Base-by-base conservation (phyloP, 306 rosid genomes). In the Vigna nakashimae region DNA sequence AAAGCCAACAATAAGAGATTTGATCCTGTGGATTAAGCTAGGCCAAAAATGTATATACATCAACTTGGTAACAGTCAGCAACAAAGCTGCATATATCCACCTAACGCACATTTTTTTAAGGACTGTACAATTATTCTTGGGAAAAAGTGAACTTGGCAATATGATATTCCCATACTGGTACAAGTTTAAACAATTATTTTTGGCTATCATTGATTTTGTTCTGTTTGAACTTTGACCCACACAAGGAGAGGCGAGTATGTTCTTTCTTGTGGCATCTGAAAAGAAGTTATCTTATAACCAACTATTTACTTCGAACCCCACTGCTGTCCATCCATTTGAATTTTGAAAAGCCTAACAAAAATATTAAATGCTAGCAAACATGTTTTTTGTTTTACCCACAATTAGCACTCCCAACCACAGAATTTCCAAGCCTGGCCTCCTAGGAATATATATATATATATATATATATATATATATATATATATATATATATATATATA, bases 41-140 rank as follows among this genome's bases (percentile, higher is more conserved):
- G 56, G 65, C 38, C 73, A 15, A 65, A 50, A 51, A 17, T 30
- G 65, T 13, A 76, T 34, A 38, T 22, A 50, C 26, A 50, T 36
- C 64, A 64, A 64, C 26, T 64, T 34, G 73, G 73, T 64, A 65
- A 52, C 43, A 75, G 52, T 63, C 64, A 50, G 43, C 12, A 30
- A 18, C 20, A 15, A 1, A 32, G 73, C 50, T 18, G 51, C 42
- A 75, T 64, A 14, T 13, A 57, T 9, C 71, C 32, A n/a, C 67
- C 16, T 67, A 1, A 46, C 38, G 2, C 40, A 67, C 13, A 30
- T 45, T 45, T 18, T 24, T 45, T 67, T 67, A 45, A 67, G 56
- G 40, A 67, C 12, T 65, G 71, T 40, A 42, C 26, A 40, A 40
- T 40, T 56, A 57, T 28, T 24, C 69, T 49, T 12, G 28, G 45